A percentile compares a stretch with the other conserved stretches of the same genome.
phyloP scores from a whole-genome alignment of 306 rosid species.

The Sophora flavescens region DNA sequence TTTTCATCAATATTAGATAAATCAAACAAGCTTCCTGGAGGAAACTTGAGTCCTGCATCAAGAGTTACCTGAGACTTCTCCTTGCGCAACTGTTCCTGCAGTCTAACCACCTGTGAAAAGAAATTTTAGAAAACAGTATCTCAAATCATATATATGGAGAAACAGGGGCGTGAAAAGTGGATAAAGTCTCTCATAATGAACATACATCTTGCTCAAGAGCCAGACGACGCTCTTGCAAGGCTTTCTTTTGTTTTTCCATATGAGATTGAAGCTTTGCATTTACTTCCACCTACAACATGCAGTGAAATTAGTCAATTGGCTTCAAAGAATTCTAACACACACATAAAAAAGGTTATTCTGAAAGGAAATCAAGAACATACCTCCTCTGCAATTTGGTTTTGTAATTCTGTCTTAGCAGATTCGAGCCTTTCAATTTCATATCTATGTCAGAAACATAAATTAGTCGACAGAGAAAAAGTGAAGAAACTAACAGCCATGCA shows the following conservation, averaged over 20 bases:
- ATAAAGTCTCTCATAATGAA: conserved; percentile 40
- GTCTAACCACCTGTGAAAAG: conserved; percentile 68
- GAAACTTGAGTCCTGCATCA: conserved; percentile 64
- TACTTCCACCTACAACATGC: conserved; percentile 62
- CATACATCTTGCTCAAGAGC: conserved; percentile 89
- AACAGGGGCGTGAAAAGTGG: conserved; percentile 23
- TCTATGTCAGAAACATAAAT: conserved; percentile 57
- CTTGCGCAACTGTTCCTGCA: conserved; percentile 74
- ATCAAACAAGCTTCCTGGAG: conserved; percentile 50
- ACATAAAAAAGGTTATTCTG: conserved; percentile 16
- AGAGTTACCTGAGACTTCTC: conserved; percentile 70
- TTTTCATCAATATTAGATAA: conserved; percentile 60
- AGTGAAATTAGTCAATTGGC: conserved; percentile 35
- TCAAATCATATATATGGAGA: conserved; percentile 23
- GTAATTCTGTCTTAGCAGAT: conserved; percentile 65
- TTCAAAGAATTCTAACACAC: conserved; percentile 40
- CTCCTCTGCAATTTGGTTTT: conserved; percentile 67
- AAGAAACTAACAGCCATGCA: conserved; percentile 40
- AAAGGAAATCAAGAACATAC: conserved; percentile 54
- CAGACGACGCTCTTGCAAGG: conserved; percentile 70
- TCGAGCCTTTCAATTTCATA: conserved; percentile 76
- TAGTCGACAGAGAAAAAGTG: no score
- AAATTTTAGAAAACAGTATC: conserved; percentile 33
- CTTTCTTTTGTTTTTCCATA: conserved; percentile 64
- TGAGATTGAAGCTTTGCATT: conserved; percentile 64